A percentile compares a stretch with the other conserved stretches of the same genome.
phyloP scores from a whole-genome alignment of 306 rosid species.

The Trifolium repens region DNA sequence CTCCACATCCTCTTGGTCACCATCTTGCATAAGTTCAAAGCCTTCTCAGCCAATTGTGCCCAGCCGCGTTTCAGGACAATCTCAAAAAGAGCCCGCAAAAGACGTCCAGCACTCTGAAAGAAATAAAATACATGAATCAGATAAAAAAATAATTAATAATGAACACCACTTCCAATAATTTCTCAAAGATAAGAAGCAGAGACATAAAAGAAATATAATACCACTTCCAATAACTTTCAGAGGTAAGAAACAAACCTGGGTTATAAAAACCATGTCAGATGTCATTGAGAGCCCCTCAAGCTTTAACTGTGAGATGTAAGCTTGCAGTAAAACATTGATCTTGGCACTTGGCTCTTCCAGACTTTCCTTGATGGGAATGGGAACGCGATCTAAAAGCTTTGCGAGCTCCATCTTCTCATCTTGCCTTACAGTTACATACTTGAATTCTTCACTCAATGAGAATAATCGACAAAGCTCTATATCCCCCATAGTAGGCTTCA shows the following conservation, averaged over 20 bases:
- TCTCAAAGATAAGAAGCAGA: conserved; percentile 2
- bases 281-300: conserved; percentile 94
- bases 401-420: conserved; percentile 96
- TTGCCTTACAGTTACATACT: conserved; percentile 88
- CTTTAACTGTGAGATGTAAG: conserved; percentile 88
- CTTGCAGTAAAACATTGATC: conserved; percentile 92
- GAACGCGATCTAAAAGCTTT: conserved; percentile 88
- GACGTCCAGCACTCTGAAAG: conserved; percentile 90
- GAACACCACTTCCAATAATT: not conserved
- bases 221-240: not conserved
- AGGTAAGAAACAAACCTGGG: conserved; percentile 65
- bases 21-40: conserved; percentile 95
- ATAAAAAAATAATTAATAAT: not conserved
- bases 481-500: conserved; percentile 98
- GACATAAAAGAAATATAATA: not conserved
- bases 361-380: conserved; percentile 96
- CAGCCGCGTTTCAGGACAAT: conserved; percentile 91
- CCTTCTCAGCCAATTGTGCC: conserved; percentile 93
- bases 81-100: conserved; percentile 96
- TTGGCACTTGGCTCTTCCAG: conserved; percentile 97
- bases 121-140: conserved; percentile 34
- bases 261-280: conserved; percentile 95
- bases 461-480: conserved; percentile 88
- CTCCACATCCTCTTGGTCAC: conserved; percentile 93
- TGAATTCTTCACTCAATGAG: conserved; percentile 95